Conservation (phyloP, 371 early-diverging fungal genomes). For the Mucor plumbeus region DNA sequence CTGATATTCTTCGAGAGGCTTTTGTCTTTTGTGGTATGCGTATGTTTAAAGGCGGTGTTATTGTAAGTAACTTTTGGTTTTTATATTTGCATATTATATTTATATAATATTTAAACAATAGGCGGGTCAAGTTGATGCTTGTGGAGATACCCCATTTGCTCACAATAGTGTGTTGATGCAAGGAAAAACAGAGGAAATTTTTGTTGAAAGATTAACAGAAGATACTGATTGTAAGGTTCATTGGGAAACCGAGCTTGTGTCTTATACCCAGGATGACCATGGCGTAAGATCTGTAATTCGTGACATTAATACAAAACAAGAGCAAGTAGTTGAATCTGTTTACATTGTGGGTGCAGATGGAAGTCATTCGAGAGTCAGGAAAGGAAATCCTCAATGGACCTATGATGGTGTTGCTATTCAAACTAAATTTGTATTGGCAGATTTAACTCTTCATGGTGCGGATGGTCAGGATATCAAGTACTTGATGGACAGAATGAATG, state of each 20-base stretch:
- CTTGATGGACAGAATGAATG: slow-evolving; percentile 18
- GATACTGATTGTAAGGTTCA: slow-evolving; percentile 23
- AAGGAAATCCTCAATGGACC: slow-evolving; percentile 34
- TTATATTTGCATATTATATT: background rate
- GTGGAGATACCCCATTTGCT: slow-evolving; percentile 35
- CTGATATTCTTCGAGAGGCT: slow-evolving; percentile 33
- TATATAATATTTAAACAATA: background rate
- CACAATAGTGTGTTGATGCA: slow-evolving; percentile 40
- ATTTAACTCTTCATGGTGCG: slow-evolving; percentile 31
- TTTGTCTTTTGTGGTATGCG: slow-evolving; percentile 27
- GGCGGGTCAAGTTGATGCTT: slow-evolving; percentile 25
- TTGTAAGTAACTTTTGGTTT: slow-evolving; percentile 22
- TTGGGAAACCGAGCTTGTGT: slow-evolving; percentile 37
- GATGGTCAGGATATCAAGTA: slow-evolving; percentile 7
- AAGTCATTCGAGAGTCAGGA: slow-evolving; percentile 44
- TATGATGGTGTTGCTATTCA: slow-evolving; percentile 39
- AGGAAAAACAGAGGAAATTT: slow-evolving; percentile 31
- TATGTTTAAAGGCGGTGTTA: slow-evolving; percentile 23
- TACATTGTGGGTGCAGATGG: slow-evolving; percentile 54
- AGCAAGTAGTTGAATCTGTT: slow-evolving; percentile 20
- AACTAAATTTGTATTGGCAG: slow-evolving; percentile 39
- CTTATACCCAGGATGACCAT: slow-evolving; percentile 37
- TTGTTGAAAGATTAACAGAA: slow-evolving; percentile 12
- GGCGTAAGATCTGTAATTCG: slow-evolving; percentile 26
- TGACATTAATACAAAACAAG: slow-evolving; percentile 9